Percentiles rank a stretch among this genome's conserved stretches.
Conservation (phyloP, 106 monocot species). For the Dactylorhiza incarnata region DNA sequence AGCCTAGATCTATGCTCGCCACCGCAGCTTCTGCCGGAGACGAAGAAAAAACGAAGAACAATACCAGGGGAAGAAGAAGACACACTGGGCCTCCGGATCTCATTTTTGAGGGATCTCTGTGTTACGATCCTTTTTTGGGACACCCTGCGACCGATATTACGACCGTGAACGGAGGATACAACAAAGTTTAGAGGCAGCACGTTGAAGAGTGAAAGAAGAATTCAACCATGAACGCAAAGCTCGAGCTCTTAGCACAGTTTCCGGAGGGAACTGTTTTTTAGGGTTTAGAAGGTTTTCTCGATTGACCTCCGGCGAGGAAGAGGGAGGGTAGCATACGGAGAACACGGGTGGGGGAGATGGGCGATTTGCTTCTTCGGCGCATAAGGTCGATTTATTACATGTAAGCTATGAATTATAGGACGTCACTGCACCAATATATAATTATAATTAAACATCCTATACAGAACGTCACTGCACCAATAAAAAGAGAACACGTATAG, state of each 20-base stretch:
- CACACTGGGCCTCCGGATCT: neutral
- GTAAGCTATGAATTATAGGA: no score
- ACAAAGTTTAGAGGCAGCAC: neutral
- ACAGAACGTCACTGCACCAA: no score
- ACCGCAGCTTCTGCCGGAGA: conserved; percentile 47
- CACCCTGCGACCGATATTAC: neutral
- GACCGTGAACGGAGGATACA: neutral
- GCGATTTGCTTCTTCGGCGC: no score
- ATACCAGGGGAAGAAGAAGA: conserved; percentile 9
- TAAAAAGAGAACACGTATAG: no score
- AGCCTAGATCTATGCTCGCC: conserved; percentile 78
- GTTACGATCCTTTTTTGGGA: no score
- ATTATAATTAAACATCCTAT: no score
- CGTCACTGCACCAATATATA: no score
- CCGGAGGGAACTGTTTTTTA: no score
- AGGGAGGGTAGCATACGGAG: neutral
- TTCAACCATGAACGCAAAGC: neutral
- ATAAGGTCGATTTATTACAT: no score
- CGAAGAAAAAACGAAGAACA: conserved; percentile 13
- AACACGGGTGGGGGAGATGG: neutral
- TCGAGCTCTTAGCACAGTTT: neutral
- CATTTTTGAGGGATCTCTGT: neutral
- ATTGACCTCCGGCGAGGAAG: neutral
- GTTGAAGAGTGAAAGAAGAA: neutral
- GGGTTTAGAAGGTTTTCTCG: neutral